Base-by-base conservation (phyloP, 768 basidiomycete genomes). In the Termitomyces sp. region DNA sequence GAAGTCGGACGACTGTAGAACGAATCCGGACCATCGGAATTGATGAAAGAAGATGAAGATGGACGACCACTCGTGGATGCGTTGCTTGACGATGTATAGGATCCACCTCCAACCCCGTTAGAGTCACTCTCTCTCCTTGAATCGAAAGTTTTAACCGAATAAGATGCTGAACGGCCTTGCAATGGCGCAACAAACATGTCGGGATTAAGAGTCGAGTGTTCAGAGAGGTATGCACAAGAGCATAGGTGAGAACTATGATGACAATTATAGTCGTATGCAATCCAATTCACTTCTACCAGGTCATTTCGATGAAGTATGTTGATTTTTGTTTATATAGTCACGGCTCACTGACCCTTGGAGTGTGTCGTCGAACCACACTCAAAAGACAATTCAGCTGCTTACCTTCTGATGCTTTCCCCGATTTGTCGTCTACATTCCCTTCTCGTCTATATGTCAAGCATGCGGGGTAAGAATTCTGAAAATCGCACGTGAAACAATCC, bases 281-380 rank as follows among this genome's bases (percentile, higher is more conserved):
- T 26, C 30, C 46, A 41, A 46, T 32, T 43, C 20, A 52, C 38
- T 49, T 36, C 33, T 47, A 30, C 24, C 46, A n/a, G 24, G 44
- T 38, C 45, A 38, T 51, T 40, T 40, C 44, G 22, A 57, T 45
- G 55, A 56, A 33, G 36, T 22, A 59, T 63, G 62, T 61, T 63
- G 62, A 56, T 55, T 44, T 54, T 41, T 62, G 57, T 65, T 65
- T 65, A 45, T 46, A 20, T 41, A 52, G 52, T 52, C 36, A 38
- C 52, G 40, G 7, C 3, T 8, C 40, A 41, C n/a, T 41, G 18
- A 18, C 38, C 26, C 36, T 52, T 22, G 3, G 26, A 38, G 50
- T 35, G 50, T 24, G 50, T 38, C 35, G 36, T 11, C 35, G 38
- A n/a, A 13, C 43, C 43, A 36, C 28, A 38, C 22, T 52, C 36